These are phyloP conservation scores for Zopfochytrium polystomum DNA, from an alignment of 371 early-diverging fungal genomes.

Conservation along the genomic window DNA sequence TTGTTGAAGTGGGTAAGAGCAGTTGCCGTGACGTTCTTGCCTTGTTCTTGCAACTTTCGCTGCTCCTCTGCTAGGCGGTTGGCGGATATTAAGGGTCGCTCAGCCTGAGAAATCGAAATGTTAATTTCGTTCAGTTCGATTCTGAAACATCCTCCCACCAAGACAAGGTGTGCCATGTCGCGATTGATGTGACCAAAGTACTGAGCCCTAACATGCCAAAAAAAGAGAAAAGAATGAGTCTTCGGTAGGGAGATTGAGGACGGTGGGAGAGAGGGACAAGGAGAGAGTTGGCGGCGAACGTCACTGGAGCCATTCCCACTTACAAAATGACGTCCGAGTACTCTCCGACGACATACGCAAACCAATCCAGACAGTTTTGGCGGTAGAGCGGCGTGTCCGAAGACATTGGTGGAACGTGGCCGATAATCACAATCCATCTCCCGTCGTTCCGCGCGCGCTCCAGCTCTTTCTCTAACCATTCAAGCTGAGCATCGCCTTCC, in stretches of 20 bases:
- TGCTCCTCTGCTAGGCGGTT: not conserved
- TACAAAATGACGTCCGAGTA: constrained; percentile 40
- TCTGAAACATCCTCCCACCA: constrained; percentile 5
- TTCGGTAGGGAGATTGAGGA: not conserved
- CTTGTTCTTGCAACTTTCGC: not conserved
- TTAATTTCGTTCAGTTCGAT: constrained; percentile 5
- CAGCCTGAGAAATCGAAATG: constrained; percentile 1
- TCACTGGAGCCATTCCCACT: not conserved
- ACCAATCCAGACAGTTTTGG: constrained; percentile 30
- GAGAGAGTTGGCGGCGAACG: too few species aligned
- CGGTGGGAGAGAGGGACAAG: too few species aligned
- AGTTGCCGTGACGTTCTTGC: constrained; percentile 1
- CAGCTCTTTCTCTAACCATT: constrained; percentile 31
- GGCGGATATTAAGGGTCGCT: constrained; percentile 1
- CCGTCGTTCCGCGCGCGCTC: constrained; percentile 7
- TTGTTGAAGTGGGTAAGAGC: constrained; percentile 26
- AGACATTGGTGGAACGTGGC: constrained; percentile 42
- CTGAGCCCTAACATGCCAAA: too few species aligned
- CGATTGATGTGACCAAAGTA: constrained; percentile 45
- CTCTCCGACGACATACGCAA: constrained; percentile 33
- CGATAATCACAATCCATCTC: constrained; percentile 30
- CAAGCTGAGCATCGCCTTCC: constrained; percentile 32
- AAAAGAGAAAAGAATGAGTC: not conserved
- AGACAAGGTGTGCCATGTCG: constrained; percentile 28
- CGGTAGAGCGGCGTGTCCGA: constrained; percentile 20